Conservation (phyloP, 2,329 filamentous ascomycete genomes). For the Sporothrix brasiliensis region DNA sequence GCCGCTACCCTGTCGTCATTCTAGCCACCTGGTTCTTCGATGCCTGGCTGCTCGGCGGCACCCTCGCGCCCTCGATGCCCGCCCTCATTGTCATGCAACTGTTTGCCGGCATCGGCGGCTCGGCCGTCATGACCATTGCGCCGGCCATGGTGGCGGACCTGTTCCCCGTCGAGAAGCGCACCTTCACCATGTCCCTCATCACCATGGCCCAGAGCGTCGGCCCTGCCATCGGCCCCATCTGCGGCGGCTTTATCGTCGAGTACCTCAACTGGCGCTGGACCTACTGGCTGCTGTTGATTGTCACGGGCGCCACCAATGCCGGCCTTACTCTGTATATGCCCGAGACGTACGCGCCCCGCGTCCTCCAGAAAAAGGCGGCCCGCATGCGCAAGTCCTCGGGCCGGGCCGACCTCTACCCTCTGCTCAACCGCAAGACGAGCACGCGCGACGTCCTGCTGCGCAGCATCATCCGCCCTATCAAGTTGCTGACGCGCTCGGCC, state of each 20-base stretch:
- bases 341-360: conserved; percentile 32
- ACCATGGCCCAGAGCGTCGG: conserved; percentile 28
- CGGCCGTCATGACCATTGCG: conserved; percentile 67
- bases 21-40: conserved; percentile 66
- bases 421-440: conserved; percentile 37
- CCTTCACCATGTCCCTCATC: conserved; percentile 26
- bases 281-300: conserved; percentile 29
- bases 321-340: conserved; percentile 24
- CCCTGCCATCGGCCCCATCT: conserved; percentile 29
- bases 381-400: conserved; percentile 46
- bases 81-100: conserved; percentile 69
- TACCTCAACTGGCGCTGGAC: conserved; percentile 30
- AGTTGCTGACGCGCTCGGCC: conserved; percentile 42
- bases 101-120: conserved; percentile 70
- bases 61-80: conserved; percentile 65
- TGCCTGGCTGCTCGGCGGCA: conserved; percentile 63
- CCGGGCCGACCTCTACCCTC: conserved; percentile 37
- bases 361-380: conserved; percentile 45
- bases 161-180: conserved; percentile 24
- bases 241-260: conserved; percentile 28
- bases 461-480: conserved; percentile 49
- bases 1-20: conserved; percentile 67
- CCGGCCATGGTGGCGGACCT: conserved; percentile 60
- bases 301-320: conserved; percentile 14
- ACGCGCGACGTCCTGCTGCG: conserved; percentile 46